A percentile compares a stretch with the other conserved stretches of the same genome.
These are phyloP conservation scores for Solanum tarijense DNA, from an alignment of 257 asterid genomes.

Conservation along the genomic window DNA sequence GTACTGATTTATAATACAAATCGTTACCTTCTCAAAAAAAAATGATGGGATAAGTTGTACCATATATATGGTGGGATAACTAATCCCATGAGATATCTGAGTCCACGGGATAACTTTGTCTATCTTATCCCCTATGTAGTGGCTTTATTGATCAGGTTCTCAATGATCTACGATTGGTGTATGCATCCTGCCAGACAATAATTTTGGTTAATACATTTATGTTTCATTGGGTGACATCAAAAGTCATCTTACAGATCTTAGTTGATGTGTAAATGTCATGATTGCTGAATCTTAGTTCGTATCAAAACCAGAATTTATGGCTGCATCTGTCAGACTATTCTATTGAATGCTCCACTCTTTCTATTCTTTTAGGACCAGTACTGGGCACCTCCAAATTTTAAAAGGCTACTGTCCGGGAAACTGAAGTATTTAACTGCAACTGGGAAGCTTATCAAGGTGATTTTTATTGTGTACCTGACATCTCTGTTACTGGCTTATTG, in stretches of 20 bases:
- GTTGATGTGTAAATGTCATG: background rate
- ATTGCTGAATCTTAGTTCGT: background rate
- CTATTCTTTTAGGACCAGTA: slow-evolving; percentile 28
- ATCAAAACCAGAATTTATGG: background rate
- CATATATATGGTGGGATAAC: background rate
- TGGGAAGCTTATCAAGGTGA: slow-evolving; percentile 37
- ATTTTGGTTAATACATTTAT: background rate
- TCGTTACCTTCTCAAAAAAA: no score
- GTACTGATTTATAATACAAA: no score
- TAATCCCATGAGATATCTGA: background rate
- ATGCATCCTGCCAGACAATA: background rate
- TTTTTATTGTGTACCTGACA: background rate
- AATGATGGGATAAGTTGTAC: background rate
- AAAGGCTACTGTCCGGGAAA: slow-evolving; percentile 32
- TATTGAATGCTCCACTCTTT: background rate
- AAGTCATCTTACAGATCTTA: background rate
- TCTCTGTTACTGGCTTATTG: background rate
- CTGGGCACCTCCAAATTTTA: slow-evolving; percentile 51
- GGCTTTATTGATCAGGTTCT: background rate
- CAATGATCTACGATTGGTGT: background rate
- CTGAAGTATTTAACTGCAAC: slow-evolving; percentile 37
- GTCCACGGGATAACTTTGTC: background rate
- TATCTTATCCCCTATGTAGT: background rate
- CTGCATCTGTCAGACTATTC: background rate
- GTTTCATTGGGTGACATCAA: background rate